Evolutionary conservation across 371 early-diverging fungal genomes (phyloP).

Genomic region (Mortierella sp.): DNA sequence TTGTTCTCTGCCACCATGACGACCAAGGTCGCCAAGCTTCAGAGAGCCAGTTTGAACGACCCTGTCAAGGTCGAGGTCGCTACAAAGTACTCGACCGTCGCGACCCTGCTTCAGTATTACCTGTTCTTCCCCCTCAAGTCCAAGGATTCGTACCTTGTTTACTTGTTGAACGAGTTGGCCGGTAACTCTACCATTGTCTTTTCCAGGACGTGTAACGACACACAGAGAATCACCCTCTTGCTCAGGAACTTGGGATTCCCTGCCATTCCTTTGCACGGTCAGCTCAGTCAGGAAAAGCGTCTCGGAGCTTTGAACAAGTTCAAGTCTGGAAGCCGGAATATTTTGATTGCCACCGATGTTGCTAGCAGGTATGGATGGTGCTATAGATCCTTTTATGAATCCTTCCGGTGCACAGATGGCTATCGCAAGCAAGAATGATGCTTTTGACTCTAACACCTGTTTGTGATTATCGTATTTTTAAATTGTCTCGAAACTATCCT

Average conservation of each 20-base stretch:
- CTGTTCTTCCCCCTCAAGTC: slow-evolving; percentile 96
- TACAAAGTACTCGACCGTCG: slow-evolving; percentile 92
- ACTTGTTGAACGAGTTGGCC: slow-evolving; percentile 92
- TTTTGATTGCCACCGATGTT: slow-evolving; percentile 98
- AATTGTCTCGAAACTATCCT: not conserved
- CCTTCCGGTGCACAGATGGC: not conserved
- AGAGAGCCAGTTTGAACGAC: slow-evolving; percentile 91
- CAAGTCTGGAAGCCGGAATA: slow-evolving; percentile 87
- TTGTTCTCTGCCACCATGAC: slow-evolving; percentile 99
- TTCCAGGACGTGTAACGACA: slow-evolving; percentile 89
- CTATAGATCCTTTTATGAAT: not conserved
- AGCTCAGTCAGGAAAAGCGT: slow-evolving; percentile 94
- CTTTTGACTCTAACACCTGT: not conserved
- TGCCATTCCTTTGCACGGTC: slow-evolving; percentile 96
- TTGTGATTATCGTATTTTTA: not conserved
- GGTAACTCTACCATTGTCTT: slow-evolving; percentile 95
- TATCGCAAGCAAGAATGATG: not conserved
- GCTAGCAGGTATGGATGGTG: slow-evolving; percentile 69
- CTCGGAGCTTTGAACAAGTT: slow-evolving; percentile 93
- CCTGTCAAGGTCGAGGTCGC: slow-evolving; percentile 96
- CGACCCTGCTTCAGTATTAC: slow-evolving; percentile 94
- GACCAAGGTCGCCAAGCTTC: slow-evolving; percentile 94
- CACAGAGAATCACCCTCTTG: slow-evolving; percentile 88
- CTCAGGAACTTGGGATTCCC: slow-evolving; percentile 93
- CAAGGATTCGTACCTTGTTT: slow-evolving; percentile 95